Evolutionary conservation across 768 basidiomycete species (phyloP).

Genomic region (Suillus brevipes): DNA sequence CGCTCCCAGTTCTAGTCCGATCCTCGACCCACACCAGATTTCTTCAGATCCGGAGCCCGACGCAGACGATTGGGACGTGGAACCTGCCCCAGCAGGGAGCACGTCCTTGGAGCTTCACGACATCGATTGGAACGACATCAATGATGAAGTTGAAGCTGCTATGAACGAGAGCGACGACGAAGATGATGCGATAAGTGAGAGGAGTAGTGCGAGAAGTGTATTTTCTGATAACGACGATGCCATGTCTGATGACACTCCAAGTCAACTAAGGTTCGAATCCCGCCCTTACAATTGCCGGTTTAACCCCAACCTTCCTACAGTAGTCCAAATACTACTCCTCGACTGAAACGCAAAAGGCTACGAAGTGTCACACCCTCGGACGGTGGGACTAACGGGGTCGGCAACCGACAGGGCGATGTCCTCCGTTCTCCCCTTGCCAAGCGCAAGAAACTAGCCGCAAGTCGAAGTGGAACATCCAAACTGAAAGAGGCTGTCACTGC

Average conservation of each 20-base stretch:
- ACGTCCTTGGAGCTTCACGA: slow-evolving; percentile 51
- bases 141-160: slow-evolving; percentile 84
- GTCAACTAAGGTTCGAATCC: slow-evolving; percentile 41
- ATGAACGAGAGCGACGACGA: slow-evolving; percentile 77
- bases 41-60: slow-evolving; percentile 70
- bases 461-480: slow-evolving; percentile 63
- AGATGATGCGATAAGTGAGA: slow-evolving; percentile 38
- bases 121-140: slow-evolving; percentile 81
- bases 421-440: slow-evolving; percentile 75
- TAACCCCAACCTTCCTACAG: slow-evolving; percentile 18
- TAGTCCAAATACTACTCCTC: slow-evolving; percentile 43
- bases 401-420: slow-evolving; percentile 38
- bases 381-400: slow-evolving; percentile 36
- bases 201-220: slow-evolving; percentile 45
- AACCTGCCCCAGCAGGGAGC: slow-evolving; percentile 34
- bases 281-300: slow-evolving; percentile 21
- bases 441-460: slow-evolving; percentile 72
- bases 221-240: slow-evolving; percentile 52
- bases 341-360: slow-evolving; percentile 62
- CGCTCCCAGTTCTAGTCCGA: slow-evolving; percentile 43
- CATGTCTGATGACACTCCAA: slow-evolving; percentile 50
- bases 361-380: slow-evolving; percentile 75
- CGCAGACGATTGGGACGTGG: slow-evolving; percentile 66
- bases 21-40: slow-evolving; percentile 49
- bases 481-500: slow-evolving; percentile 68